Conservation (phyloP, 495 filamentous ascomycete genomes). For the Penicillium manginii region DNA sequence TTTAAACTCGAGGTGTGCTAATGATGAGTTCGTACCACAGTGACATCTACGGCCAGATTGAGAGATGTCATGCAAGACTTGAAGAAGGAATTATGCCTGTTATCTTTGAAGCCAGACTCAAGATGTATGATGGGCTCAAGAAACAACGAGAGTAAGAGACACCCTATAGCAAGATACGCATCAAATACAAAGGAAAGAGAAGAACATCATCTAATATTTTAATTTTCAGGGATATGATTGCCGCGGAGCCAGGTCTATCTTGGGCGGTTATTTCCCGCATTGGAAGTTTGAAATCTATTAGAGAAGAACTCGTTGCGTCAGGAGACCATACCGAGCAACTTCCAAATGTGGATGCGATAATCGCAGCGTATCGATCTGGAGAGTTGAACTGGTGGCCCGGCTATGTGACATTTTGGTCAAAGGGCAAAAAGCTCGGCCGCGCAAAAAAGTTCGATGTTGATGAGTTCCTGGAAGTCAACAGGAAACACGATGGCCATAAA, state of each 20-base stretch:
- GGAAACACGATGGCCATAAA: neutral
- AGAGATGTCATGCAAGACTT: neutral
- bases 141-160: neutral
- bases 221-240: neutral
- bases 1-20: neutral
- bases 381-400: neutral
- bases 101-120: neutral
- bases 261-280: neutral
- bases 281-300: neutral
- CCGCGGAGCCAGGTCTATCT: neutral
- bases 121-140: neutral
- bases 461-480: neutral
- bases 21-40: neutral
- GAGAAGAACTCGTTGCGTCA: constrained; percentile 6
- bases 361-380: neutral
- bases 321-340: neutral
- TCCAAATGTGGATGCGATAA: neutral
- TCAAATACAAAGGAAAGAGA: too few relatives aligned
- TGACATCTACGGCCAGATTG: neutral
- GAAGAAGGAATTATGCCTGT: neutral
- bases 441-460: neutral
- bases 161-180: neutral
- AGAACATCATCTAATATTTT: neutral
- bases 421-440: neutral
- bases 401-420: neutral